Evolutionary conservation across 768 basidiomycete genomes (phyloP).

Genomic region (Termitomyces titanicus): DNA sequence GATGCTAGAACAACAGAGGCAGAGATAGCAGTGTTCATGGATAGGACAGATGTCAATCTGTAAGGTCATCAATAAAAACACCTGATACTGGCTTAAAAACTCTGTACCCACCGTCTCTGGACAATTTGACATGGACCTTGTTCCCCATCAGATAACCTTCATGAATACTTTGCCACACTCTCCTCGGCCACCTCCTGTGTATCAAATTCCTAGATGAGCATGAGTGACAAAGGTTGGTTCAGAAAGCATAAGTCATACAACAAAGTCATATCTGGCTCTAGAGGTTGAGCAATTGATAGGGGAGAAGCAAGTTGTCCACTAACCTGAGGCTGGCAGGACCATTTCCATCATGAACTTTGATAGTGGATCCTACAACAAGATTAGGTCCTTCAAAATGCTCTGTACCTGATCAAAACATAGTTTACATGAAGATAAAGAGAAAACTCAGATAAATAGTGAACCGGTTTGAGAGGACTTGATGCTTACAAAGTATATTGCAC

Average conservation of each 20-base stretch:
- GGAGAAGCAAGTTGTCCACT: conserved; percentile 48
- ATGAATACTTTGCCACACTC: conserved; percentile 83
- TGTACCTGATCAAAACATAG: no score
- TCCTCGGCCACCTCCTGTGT: conserved; percentile 77
- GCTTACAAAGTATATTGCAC: no score
- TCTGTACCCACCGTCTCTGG: conserved; percentile 71
- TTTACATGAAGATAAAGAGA: no score
- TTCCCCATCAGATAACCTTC: conserved; percentile 92
- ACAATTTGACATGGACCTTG: conserved; percentile 84
- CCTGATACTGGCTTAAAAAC: conserved; percentile 17
- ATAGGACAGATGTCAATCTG: conserved; percentile 79
- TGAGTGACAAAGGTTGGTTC: conserved; percentile 3
- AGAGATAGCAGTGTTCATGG: conserved; percentile 89
- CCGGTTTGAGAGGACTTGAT: no score
- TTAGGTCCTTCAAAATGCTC: no score
- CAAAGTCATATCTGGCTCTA: conserved; percentile 87
- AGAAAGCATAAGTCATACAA: conserved; percentile 48
- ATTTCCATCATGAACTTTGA: no score
- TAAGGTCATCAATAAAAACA: conserved; percentile 4
- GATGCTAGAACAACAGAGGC: conserved; percentile 93
- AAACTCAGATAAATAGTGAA: no score
- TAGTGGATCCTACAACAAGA: no score
- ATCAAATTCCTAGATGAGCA: conserved; percentile 69
- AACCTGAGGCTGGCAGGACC: no score
- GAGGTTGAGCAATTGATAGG: conserved; percentile 13